Evolutionary conservation across 805 yeast species (phyloP), one percentile per base, ranked within the genome.

Genomic region (Lachancea lanzarotensis): DNA sequence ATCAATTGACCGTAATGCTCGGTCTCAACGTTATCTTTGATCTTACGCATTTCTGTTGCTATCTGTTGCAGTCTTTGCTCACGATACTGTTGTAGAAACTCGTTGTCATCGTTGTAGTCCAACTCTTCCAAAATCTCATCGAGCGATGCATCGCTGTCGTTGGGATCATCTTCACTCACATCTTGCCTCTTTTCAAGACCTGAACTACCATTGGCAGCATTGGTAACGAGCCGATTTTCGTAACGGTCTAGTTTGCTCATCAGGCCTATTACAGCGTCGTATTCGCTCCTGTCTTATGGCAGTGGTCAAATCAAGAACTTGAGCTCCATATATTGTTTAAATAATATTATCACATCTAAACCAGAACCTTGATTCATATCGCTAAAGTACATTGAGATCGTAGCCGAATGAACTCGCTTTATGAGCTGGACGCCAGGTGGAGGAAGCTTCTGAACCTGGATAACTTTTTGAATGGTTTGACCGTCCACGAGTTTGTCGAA

Each of bases 401-500:
- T 8, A 4, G 18, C 18, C 20, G 12, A 8, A 71, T 70, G 74
- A 67, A 66, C 44, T 65, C 72, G 0, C 53, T 80, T 38, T 79
- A 79, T 56, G 82, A 79, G 49, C 63, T 82, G 47, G 88, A 81
- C 54, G 81, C 79, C n/a, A 75, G 76, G 48, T 78, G 81, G 55
- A 71, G 76, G 49, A 66, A 67, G 45, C 66, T 81, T 34, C 68
- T 82, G 41, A 75, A 75, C 6, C 59, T 80, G 19, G 84, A 81
- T 51, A 78, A 80, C 55, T 83, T 82, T 54, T 69, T 83, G 45
- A 80, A 75, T 36, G 87, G 85, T 12, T 66, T 84, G 45, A 76
- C 89, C 0, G 86, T 86, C 2, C 76, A 82, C 48, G 91, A 86
- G 45, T 87, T 89, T 62, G 78, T 89, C 22, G 93, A 89, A 59